These are phyloP conservation scores for Powellomyces hirtus DNA, from an alignment of 192 early-diverging fungal genomes.

Conservation along the genomic window DNA sequence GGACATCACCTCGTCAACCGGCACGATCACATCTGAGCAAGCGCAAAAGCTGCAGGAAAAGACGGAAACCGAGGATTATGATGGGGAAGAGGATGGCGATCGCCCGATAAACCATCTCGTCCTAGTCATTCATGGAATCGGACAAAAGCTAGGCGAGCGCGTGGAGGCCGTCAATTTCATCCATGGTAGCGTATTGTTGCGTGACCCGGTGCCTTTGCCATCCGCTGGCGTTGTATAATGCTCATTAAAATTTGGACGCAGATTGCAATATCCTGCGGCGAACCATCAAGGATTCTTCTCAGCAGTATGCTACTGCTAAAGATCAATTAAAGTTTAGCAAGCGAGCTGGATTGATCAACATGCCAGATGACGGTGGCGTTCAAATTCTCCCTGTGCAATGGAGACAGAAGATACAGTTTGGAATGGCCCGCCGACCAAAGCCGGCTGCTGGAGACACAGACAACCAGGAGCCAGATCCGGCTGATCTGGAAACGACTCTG, in stretches of 20 bases:
- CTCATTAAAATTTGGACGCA: too few relatives aligned
- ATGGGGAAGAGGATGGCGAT: constrained; percentile 57
- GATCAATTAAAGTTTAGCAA: constrained; percentile 13
- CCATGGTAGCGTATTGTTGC: constrained; percentile 30
- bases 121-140: constrained; percentile 84
- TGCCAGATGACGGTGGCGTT: constrained; percentile 50
- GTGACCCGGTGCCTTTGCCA: too few relatives aligned
- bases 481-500: constrained; percentile 64
- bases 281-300: constrained; percentile 55
- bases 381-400: constrained; percentile 83
- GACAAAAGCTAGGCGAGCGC: constrained; percentile 76
- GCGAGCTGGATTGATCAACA: constrained; percentile 26
- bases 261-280: constrained; percentile 70
- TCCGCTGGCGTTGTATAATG: too few relatives aligned
- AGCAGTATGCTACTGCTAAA: constrained; percentile 38
- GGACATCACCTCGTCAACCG: constrained; percentile 7
- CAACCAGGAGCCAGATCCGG: constrained; percentile 44
- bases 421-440: constrained; percentile 44
- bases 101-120: constrained; percentile 75
- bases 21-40: constrained; percentile 37
- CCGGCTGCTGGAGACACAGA: neutral
- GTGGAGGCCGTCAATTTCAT: constrained; percentile 67
- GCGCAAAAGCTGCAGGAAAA: constrained; percentile 45
- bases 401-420: constrained; percentile 77
- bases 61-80: constrained; percentile 53